Evolutionary conservation across 768 basidiomycete genomes (phyloP), one percentile per base, ranked within the genome.

Genomic region (Cantharellus anzutake): DNA sequence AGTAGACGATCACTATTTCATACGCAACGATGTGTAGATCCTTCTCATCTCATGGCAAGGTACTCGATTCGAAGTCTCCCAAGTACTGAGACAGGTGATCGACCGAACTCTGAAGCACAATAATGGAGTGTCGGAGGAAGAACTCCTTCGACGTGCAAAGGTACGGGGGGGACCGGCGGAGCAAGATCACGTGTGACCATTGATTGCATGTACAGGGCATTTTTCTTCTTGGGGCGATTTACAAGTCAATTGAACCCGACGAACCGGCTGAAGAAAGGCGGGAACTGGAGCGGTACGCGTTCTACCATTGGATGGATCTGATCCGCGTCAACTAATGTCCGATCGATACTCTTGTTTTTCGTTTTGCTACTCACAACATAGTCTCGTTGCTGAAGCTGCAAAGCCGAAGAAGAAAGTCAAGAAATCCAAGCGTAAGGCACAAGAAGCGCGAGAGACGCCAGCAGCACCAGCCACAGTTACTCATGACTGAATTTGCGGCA

Each of bases 41-140:
- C 79, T 98, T 73, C 81, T 98, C 38, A 94, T 93, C 3, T 94
- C 94, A 35, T 99, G 96, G 96, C 82, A 92, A 60, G 96, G 94
- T 11, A 94, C 93, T 2, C 81, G 93, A 58, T 81, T 97, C 67
- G 96, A 99, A 72, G 91, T 98, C 48, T 79, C 86, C 29, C 86
- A 90, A 66, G 90, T 97, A 11, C 75, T 94, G 55, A 79, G 90
- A 57, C 83, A 88, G 75, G 80, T 74, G 37, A 79, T 86, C 51
- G 91, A 94, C 60, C 79, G 81, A 60, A 91, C 91, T 4, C 75
- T 97, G 62, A 86, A 84, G 69, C 20, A 29, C 20, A 90, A 92
- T 59, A 79, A 79, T 38, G 79, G 80, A 5, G 78, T 79, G 38
- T 73, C 83, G 0, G 92, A 97, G 29, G 69, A 74, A 7, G 77